These are phyloP conservation scores for Citrus hindsii DNA, from an alignment of 345 rosid species.

Conservation along the genomic window DNA sequence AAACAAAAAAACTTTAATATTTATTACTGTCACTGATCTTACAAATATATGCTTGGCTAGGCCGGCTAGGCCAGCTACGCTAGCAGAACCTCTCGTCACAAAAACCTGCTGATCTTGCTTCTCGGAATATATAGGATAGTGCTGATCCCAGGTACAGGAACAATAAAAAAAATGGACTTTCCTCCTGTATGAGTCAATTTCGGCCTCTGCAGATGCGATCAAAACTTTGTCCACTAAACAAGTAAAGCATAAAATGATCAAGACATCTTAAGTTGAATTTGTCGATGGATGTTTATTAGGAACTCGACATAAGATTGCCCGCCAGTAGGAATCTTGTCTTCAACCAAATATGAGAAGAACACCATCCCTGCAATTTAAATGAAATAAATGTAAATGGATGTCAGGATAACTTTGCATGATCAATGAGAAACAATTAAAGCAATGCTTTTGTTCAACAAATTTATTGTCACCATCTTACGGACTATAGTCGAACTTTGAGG, in stretches of 20 bases:
- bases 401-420: not conserved
- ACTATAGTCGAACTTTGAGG: not conserved
- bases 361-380: conserved; percentile 53
- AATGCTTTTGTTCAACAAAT: not conserved
- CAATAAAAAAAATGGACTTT: not conserved
- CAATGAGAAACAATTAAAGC: not conserved
- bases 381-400: not conserved
- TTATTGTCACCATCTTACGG: not conserved
- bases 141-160: not conserved
- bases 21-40: not conserved
- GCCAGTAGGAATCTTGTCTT: conserved; percentile 72
- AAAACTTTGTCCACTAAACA: conserved; percentile 15
- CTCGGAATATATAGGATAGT: not conserved
- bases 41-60: not conserved
- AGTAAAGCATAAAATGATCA: conserved; percentile 22
- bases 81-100: not conserved
- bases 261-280: conserved; percentile 86
- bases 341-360: conserved; percentile 74
- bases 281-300: conserved; percentile 81
- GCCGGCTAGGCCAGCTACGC: not conserved
- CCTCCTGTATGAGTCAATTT: not conserved
- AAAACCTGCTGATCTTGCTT: conserved; percentile 2
- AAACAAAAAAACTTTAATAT: not conserved
- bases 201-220: not conserved
- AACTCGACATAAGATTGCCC: conserved; percentile 83